Evolutionary conservation across 768 basidiomycete species (phyloP).

Genomic region (Lactarius vividus): DNA sequence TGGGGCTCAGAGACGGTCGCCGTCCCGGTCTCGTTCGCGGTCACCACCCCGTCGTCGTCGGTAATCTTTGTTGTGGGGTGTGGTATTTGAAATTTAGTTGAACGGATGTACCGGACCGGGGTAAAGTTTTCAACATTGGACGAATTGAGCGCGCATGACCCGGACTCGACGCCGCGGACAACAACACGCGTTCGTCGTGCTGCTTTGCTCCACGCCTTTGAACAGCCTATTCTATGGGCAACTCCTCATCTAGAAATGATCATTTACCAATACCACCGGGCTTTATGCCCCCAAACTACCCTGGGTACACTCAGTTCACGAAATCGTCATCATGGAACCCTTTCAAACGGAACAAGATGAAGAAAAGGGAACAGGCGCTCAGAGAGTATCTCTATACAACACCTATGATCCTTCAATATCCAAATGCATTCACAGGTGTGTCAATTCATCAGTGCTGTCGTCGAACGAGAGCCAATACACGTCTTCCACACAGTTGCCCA

Average conservation of each 20-base stretch:
- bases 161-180: not conserved
- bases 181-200: not conserved
- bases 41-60: conserved; percentile 41
- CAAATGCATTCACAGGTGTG: conserved; percentile 18
- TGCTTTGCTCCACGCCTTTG: not conserved
- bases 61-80: not conserved
- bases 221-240: conserved; percentile 20
- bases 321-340: conserved; percentile 21
- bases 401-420: conserved; percentile 26
- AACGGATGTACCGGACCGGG: conserved; percentile 15
- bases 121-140: not conserved
- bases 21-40: conserved; percentile 40
- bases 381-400: conserved; percentile 26
- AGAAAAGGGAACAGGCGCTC: conserved; percentile 20
- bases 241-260: conserved; percentile 20
- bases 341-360: conserved; percentile 21
- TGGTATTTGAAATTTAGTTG: conserved; percentile 10
- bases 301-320: conserved; percentile 9
- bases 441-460: not conserved
- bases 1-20: conserved; percentile 36
- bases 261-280: conserved; percentile 15
- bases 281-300: conserved; percentile 16
- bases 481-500: conserved; percentile 10
- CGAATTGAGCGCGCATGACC: not conserved
- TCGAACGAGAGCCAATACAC: not conserved